Conservation (phyloP, 1,284 basidiomycete genomes). For the Amylostereum areolatum region DNA sequence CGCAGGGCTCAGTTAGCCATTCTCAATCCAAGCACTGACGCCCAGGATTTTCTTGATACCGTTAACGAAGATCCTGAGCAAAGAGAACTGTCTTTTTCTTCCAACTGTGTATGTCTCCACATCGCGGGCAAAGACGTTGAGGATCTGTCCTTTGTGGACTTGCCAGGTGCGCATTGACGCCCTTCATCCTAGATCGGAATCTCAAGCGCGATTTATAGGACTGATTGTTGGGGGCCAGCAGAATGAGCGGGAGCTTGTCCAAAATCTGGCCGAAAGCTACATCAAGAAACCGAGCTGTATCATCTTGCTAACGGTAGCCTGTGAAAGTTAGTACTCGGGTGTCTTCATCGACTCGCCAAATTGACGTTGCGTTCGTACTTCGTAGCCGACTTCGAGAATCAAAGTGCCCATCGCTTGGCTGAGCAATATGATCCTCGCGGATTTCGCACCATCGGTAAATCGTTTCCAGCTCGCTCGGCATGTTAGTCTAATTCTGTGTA, state of each 20-base stretch:
- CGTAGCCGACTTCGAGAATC: conserved; percentile 72
- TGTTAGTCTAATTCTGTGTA: background rate
- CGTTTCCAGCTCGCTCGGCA: background rate
- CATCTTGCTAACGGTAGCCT: conserved; percentile 65
- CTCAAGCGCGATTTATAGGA: conserved; percentile 29
- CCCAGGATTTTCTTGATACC: conserved; percentile 31
- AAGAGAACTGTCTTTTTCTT: conserved; percentile 50
- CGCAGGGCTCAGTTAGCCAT: conserved; percentile 67
- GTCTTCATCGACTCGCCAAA: too few species aligned
- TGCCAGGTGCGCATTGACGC: conserved; percentile 44
- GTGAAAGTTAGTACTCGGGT: conserved; percentile 49
- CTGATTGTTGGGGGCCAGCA: conserved; percentile 54
- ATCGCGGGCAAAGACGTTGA: conserved; percentile 63
- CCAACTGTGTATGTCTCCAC: conserved; percentile 57
- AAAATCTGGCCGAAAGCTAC: conserved; percentile 50
- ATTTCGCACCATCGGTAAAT: conserved; percentile 62
- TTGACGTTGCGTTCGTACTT: background rate
- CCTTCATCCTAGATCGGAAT: background rate
- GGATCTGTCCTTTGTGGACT: conserved; percentile 66
- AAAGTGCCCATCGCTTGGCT: conserved; percentile 56
- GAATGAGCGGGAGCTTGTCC: conserved; percentile 58
- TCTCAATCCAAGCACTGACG: conserved; percentile 46
- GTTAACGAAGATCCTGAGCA: conserved; percentile 22
- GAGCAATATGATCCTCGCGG: conserved; percentile 53
- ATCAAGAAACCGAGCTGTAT: conserved; percentile 62